Percentiles rank a stretch among this genome's conserved stretches.
phyloP scores from a whole-genome alignment of 2,329 filamentous ascomycete species.

The Didymella pinodella region DNA sequence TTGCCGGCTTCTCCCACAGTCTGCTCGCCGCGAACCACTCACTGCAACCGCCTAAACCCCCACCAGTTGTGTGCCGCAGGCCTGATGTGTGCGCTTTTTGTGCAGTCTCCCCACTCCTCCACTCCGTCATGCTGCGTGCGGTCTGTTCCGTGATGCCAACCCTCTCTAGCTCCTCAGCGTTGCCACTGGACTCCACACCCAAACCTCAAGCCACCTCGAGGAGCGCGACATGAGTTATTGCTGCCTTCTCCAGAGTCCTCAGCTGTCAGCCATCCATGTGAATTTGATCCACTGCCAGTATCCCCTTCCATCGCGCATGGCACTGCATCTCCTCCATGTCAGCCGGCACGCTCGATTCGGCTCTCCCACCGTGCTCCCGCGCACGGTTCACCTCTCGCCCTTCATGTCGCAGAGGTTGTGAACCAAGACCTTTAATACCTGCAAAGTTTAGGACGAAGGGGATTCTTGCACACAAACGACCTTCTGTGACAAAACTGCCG shows the following conservation, averaged over 20 bases:
- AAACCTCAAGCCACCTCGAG: background rate
- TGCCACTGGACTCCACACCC: conserved; percentile 5
- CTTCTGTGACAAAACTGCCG: background rate
- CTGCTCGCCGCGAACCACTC: conserved; percentile 3
- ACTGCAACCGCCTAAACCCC: conserved; percentile 4
- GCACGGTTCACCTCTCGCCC: conserved; percentile 20
- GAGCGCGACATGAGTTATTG: background rate
- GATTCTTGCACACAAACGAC: conserved; percentile 7
- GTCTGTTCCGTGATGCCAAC: conserved; percentile 4
- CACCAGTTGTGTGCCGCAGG: conserved; percentile 7
- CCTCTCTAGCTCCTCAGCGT: conserved; percentile 9
- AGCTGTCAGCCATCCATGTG: background rate
- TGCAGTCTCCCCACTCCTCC: conserved; percentile 2
- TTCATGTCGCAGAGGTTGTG: conserved; percentile 23
- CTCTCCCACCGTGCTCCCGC: background rate
- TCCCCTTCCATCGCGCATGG: background rate
- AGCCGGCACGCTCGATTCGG: conserved; percentile 20
- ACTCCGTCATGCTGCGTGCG: conserved; percentile 3
- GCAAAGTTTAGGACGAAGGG: conserved; percentile 8
- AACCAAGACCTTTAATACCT: conserved; percentile 9
- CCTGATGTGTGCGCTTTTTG: background rate
- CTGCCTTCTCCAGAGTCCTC: background rate
- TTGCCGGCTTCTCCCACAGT: background rate
- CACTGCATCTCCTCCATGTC: conserved; percentile 5
- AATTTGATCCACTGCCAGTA: no score